Conservation (phyloP, 306 rosid genomes). For the Betula pendula region DNA sequence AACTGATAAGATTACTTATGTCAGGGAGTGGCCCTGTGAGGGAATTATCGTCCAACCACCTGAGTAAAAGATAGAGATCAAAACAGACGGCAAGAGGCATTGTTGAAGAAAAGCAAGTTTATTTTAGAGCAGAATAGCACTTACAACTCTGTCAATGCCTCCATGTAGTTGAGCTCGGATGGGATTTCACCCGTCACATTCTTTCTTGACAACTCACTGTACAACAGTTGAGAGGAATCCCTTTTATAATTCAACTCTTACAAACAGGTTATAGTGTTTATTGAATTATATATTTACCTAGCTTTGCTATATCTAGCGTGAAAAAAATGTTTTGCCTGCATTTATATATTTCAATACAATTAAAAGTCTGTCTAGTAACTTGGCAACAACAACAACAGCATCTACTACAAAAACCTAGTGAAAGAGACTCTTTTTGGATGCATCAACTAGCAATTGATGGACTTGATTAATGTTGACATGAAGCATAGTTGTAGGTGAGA, state of each 20-base stretch:
- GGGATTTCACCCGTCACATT: slow-evolving; percentile 74
- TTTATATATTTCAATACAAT: background rate
- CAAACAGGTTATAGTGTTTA: background rate
- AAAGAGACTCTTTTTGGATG: background rate
- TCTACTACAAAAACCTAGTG: background rate
- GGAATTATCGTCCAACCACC: slow-evolving; percentile 83
- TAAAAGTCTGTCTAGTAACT: background rate
- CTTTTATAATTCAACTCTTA: slow-evolving; percentile 20
- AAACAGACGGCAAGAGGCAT: slow-evolving; percentile 21
- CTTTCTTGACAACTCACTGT: slow-evolving; percentile 68
- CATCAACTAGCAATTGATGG: too few relatives aligned
- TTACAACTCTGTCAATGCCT: slow-evolving; percentile 73
- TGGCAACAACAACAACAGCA: background rate
- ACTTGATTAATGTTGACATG: slow-evolving; percentile 16
- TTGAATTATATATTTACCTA: background rate
- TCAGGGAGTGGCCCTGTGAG: slow-evolving; percentile 82
- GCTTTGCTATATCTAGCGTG: background rate
- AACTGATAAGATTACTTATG: slow-evolving; percentile 71
- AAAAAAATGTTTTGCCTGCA: background rate
- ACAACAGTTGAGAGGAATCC: slow-evolving; percentile 24
- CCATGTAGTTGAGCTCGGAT: slow-evolving; percentile 64
- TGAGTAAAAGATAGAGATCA: slow-evolving; percentile 28
- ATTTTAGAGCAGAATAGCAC: slow-evolving; percentile 34
- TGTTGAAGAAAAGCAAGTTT: background rate
- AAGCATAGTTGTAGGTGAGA: slow-evolving; percentile 18